These are phyloP conservation scores for Pleurotus platypus DNA, from an alignment of 768 basidiomycete species.

Conservation along the genomic window DNA sequence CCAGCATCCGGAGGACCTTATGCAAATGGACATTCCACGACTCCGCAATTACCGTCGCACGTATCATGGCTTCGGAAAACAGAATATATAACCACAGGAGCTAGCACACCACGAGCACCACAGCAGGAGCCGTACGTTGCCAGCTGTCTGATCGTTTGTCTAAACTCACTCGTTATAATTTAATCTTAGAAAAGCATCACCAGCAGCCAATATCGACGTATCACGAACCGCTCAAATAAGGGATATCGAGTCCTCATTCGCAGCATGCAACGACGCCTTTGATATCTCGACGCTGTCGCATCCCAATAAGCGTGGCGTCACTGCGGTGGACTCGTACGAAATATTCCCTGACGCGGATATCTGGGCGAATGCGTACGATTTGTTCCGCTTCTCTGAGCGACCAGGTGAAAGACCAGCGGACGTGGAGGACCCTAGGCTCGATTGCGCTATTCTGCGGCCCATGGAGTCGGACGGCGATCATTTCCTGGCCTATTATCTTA, in stretches of 20 bases:
- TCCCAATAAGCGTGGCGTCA: constrained; percentile 74
- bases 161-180: constrained; percentile 4
- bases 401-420: constrained; percentile 77
- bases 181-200: constrained; percentile 41
- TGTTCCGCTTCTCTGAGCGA: constrained; percentile 82
- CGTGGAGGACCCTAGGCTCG: constrained; percentile 78
- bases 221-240: constrained; percentile 72
- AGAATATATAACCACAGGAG: constrained; percentile 71
- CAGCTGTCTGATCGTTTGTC: neutral
- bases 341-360: constrained; percentile 81
- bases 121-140: constrained; percentile 54
- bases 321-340: constrained; percentile 78
- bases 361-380: constrained; percentile 87
- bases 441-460: constrained; percentile 82
- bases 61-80: constrained; percentile 94
- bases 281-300: constrained; percentile 61
- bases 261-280: constrained; percentile 55
- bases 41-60: constrained; percentile 44
- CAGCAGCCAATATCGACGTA: constrained; percentile 56
- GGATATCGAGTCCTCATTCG: constrained; percentile 77
- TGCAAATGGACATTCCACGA: constrained; percentile 32
- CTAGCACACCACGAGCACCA: constrained; percentile 39
- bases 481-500: constrained; percentile 83
- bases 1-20: constrained; percentile 46
- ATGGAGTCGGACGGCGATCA: constrained; percentile 89